Conservation (phyloP, 129 eudicot species). For the Centrapalus pauciflorus region DNA sequence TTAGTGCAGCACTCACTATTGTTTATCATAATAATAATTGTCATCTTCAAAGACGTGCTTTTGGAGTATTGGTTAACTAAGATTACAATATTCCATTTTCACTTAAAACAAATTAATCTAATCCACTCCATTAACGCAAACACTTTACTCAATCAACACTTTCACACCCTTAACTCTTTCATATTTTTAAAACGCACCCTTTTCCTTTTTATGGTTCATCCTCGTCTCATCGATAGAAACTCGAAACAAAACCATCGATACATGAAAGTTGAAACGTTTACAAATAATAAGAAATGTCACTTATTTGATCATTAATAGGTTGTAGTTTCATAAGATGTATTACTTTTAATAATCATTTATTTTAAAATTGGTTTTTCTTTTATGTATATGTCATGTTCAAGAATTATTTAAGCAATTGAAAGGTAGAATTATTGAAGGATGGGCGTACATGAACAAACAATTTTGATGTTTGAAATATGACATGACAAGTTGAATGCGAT, state of each 20-base stretch:
- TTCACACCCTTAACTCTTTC: constrained; percentile 10
- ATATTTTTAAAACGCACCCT: background rate
- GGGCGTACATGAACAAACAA: background rate
- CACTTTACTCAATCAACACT: constrained; percentile 5
- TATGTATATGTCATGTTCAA: constrained; percentile 7
- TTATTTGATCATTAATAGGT: background rate
- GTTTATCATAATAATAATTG: constrained; percentile 26
- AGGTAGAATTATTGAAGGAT: constrained; percentile 16
- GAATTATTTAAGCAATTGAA: constrained; percentile 2
- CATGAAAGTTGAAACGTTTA: too few relatives aligned
- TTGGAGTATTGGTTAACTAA: constrained; percentile 40
- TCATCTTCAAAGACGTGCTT: constrained; percentile 39
- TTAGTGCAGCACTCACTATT: constrained; percentile 39
- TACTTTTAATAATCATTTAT: background rate
- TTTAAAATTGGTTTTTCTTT: background rate
- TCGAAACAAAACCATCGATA: background rate
- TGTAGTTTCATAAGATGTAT: background rate
- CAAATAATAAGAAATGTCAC: too few relatives aligned
- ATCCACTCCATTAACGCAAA: constrained; percentile 13
- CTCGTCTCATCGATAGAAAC: background rate
- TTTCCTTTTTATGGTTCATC: background rate
- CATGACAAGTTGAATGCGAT: constrained; percentile 8
- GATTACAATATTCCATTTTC: constrained; percentile 25
- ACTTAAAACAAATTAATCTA: constrained; percentile 20
- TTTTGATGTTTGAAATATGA: constrained; percentile 12